A percentile compares a stretch with the other conserved stretches of the same genome.
Conservation (phyloP, 2,329 filamentous ascomycete genomes). For the Ophiosphaerella herpotricha region DNA sequence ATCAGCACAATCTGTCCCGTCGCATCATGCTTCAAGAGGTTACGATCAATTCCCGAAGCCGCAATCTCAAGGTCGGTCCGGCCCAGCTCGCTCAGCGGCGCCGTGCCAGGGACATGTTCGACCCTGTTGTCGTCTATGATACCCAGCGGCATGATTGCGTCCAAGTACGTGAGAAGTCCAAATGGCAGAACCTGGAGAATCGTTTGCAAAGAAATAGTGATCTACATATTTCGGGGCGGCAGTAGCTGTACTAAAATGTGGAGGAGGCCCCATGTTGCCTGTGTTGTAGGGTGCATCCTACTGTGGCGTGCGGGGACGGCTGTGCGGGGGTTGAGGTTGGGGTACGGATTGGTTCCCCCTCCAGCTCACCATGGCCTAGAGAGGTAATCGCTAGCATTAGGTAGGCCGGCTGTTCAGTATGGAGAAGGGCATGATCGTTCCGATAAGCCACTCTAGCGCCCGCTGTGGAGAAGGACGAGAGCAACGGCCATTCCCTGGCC, state of each 20-base stretch:
- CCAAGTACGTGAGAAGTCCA: neutral
- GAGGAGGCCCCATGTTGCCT: conserved; percentile 4
- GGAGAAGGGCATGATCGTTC: no score
- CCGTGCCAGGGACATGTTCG: conserved; percentile 30
- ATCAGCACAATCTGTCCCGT: conserved; percentile 53
- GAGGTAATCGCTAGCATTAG: no score
- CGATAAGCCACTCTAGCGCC: no score
- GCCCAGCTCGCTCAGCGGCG: conserved; percentile 25
- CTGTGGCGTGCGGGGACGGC: conserved; percentile 15
- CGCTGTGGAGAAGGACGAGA: no score
- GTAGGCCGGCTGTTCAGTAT: no score
- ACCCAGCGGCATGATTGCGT: conserved; percentile 26
- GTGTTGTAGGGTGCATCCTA: conserved; percentile 5
- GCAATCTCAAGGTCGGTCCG: conserved; percentile 18
- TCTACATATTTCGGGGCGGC: neutral
- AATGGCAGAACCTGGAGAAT: no score
- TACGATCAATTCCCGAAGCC: conserved; percentile 13
- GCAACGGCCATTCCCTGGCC: no score
- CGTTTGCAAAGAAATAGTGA: neutral
- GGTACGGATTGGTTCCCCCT: no score
- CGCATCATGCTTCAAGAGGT: conserved; percentile 26
- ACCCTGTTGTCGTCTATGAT: conserved; percentile 26
- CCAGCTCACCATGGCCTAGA: no score
- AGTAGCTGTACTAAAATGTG: conserved; percentile 11
- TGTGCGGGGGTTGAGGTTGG: neutral